Base-by-base conservation (phyloP, 352 stramenopile species). In the Thraustotheca clavata region DNA sequence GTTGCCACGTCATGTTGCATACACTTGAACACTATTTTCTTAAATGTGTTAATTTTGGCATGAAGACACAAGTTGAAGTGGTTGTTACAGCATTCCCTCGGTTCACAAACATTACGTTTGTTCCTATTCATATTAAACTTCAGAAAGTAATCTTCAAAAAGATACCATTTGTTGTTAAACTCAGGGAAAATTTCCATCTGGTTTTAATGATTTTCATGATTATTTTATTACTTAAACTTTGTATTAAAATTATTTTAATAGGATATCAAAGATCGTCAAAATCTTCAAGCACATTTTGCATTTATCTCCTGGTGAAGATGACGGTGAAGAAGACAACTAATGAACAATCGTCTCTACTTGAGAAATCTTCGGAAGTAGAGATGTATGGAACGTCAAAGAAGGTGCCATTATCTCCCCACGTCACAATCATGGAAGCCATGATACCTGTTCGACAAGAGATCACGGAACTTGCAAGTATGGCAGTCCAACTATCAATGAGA, bases 401-500 rank as follows among this genome's bases (percentile, higher is more conserved):
- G 54, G 50, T 35, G 43, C 14, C 11, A 6, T 50, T 29, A 11
- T 60, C 49, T 29, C 18, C 33, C 12, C 14, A 9, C 4, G 32
- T 32, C 11, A n/a, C 22, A 26, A 49, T 49, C 38, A 26, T 40
- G 3, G n/a, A 47, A 4, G 29, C 34, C 33, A 49, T 65, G 57
- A 65, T 54, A 14, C 60, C 57, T 16, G 39, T 65, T 18, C 31
- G 38, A 18, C 57, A 78, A 60, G 72, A 78, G 36, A 61, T 78
- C 16, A 35, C 67, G 3, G 72, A 78, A 55, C 61, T 78, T 1
- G 70, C 70, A 24, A 76, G 70, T 63, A 78, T 78, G 72, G 72
- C 72, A 9, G 57, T 76, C n/a, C 72, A 78, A 60, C 72, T 78
- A 46, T 74, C 72, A 34, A 65, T 78, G 32, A 70, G 72, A 18